Percentiles rank a stretch among this genome's conserved stretches.
Evolutionary conservation across 129 eudicot genomes (phyloP).

Genomic region (Ambrosia artemisiifolia): DNA sequence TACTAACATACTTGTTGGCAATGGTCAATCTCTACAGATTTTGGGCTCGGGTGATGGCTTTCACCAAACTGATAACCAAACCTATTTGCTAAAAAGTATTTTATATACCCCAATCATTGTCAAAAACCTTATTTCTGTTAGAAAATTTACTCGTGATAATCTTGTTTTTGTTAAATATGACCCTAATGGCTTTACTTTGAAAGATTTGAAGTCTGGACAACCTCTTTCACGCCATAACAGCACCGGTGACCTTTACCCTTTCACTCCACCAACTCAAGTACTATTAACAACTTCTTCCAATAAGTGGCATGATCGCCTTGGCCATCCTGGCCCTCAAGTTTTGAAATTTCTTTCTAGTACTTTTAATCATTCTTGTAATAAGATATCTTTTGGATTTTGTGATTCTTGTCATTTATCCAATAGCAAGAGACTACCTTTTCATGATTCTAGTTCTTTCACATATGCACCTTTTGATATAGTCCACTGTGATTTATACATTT

Average conservation of each 20-base stretch:
- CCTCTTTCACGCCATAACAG: background rate
- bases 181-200: background rate
- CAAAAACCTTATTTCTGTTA: background rate
- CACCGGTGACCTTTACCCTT: background rate
- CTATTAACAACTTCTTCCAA: background rate
- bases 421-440: too few relatives aligned
- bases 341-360: background rate
- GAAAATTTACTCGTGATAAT: background rate
- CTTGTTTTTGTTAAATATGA: background rate
- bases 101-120: background rate
- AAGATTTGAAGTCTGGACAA: background rate
- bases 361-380: background rate
- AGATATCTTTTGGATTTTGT: too few relatives aligned
- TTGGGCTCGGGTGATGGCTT: too few relatives aligned
- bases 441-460: too few relatives aligned
- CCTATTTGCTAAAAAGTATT: too few relatives aligned
- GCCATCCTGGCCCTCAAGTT: background rate
- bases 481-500: too few relatives aligned
- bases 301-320: background rate
- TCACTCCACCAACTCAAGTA: background rate
- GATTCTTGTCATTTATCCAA: too few relatives aligned
- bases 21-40: too few relatives aligned
- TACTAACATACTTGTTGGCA: too few relatives aligned
- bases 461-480: too few relatives aligned
- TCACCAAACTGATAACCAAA: too few relatives aligned